Evolutionary conservation across 1,284 basidiomycete genomes (phyloP).

Genomic region (Naganishia albida): DNA sequence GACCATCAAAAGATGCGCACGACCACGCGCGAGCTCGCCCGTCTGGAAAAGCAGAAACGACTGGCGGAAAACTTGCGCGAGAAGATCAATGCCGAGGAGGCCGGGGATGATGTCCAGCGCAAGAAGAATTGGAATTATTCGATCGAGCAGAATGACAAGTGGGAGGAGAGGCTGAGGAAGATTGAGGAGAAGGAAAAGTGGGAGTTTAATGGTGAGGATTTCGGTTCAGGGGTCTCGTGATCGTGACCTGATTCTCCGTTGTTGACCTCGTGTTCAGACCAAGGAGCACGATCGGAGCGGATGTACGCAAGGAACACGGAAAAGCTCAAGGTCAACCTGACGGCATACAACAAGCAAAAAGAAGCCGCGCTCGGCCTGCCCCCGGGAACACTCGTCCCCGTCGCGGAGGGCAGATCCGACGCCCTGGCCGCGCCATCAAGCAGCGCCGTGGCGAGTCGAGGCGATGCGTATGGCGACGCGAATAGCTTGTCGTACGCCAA

Average conservation of each 20-base stretch:
- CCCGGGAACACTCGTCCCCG: slow-evolving; percentile 62
- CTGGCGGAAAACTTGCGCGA: slow-evolving; percentile 82
- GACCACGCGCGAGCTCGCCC: slow-evolving; percentile 40
- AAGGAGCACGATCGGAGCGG: slow-evolving; percentile 80
- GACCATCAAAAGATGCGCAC: slow-evolving; percentile 60
- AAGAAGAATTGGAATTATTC: slow-evolving; percentile 91
- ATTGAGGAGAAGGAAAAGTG: slow-evolving; percentile 75
- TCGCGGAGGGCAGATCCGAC: slow-evolving; percentile 46
- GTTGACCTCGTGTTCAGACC: slow-evolving; percentile 75
- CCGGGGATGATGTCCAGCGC: slow-evolving; percentile 70
- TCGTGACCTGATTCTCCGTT: background rate
- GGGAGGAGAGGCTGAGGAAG: slow-evolving; percentile 73
- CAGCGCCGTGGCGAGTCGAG: slow-evolving; percentile 61
- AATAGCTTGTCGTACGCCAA: slow-evolving; percentile 90
- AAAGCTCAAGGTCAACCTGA: slow-evolving; percentile 79
- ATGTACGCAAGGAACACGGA: slow-evolving; percentile 89
- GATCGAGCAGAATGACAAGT: slow-evolving; percentile 89
- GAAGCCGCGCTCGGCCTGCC: slow-evolving; percentile 74
- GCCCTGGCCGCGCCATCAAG: slow-evolving; percentile 34
- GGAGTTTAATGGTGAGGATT: slow-evolving; percentile 70
- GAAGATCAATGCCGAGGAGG: slow-evolving; percentile 83
- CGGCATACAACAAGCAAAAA: slow-evolving; percentile 81
- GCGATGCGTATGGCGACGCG: slow-evolving; percentile 83
- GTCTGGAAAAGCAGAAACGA: slow-evolving; percentile 81
- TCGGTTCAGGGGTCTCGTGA: background rate